A percentile compares a stretch with the other conserved stretches of the same genome.
phyloP scores from a whole-genome alignment of 306 rosid species.

The Adenanthera pavonina region DNA sequence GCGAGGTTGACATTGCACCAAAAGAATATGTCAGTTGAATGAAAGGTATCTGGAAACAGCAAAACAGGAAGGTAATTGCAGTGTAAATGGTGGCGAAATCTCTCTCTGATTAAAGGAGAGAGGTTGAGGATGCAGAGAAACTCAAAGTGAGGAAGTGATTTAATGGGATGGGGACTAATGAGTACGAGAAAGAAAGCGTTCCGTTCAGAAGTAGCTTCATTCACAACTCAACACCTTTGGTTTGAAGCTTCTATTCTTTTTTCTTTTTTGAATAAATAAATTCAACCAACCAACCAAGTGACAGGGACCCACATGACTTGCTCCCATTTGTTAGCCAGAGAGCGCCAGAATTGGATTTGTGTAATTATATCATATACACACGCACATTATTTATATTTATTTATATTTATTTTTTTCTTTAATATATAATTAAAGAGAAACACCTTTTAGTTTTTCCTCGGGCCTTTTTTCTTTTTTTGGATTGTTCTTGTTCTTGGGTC shows the following conservation, averaged over 20 bases:
- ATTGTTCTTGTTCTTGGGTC: not conserved
- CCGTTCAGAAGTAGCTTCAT: not conserved
- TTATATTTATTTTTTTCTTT: no score
- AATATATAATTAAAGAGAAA: not conserved
- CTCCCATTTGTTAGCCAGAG: not conserved
- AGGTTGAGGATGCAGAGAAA: not conserved
- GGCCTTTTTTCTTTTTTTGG: not conserved
- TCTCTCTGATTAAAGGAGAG: not conserved
- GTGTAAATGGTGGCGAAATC: not conserved
- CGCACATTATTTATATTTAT: no score
- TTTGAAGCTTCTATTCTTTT: constrained; percentile 30
- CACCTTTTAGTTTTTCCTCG: not conserved
- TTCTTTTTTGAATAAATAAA: not conserved
- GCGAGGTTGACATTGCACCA: constrained; percentile 1
- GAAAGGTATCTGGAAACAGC: not conserved
- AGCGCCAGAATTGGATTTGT: not conserved
- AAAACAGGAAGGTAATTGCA: not conserved
- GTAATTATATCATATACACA: not conserved
- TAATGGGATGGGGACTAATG: not conserved
- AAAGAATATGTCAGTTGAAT: not conserved
- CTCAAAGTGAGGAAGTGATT: not conserved
- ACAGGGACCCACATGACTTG: not conserved
- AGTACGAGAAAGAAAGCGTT: not conserved
- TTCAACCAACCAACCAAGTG: constrained; percentile 43
- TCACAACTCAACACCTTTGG: not conserved